Conservation (phyloP, 78 protist species). For the Fonticula alba region DNA sequence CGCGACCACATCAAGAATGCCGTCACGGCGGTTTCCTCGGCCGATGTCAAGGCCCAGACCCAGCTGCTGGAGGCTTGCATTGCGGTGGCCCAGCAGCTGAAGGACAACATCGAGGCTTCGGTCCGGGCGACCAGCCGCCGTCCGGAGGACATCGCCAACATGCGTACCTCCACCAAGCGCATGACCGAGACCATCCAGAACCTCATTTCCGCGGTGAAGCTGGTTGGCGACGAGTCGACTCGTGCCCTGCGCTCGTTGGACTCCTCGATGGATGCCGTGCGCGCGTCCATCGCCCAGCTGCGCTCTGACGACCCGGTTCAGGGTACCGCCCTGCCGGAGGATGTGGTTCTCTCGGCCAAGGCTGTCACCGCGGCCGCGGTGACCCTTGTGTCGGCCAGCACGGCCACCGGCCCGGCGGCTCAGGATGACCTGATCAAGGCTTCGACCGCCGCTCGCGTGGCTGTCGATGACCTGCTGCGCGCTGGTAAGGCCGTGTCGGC, state of each 20-base stretch:
- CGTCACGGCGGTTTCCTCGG: neutral
- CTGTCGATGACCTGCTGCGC: too few species aligned
- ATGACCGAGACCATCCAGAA: neutral
- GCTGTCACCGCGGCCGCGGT: slow-evolving; percentile 5
- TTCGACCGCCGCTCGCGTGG: too few species aligned
- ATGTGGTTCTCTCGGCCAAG: neutral
- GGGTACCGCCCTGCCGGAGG: slow-evolving; percentile 6
- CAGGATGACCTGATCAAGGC: too few species aligned
- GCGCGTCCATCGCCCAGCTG: neutral
- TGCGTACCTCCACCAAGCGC: neutral
- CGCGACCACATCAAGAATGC: neutral
- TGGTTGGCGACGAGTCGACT: slow-evolving; percentile 2
- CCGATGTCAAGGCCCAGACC: neutral
- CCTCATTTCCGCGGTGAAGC: neutral
- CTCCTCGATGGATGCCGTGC: slow-evolving; percentile 5
- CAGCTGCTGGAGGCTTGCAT: neutral
- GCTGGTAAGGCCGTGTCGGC: too few species aligned
- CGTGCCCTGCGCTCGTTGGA: slow-evolving; percentile 6
- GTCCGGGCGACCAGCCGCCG: too few species aligned
- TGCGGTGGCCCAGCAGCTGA: neutral
- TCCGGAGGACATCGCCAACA: too few species aligned
- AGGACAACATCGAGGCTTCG: neutral
- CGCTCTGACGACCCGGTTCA: neutral
- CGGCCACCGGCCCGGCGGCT: too few species aligned
- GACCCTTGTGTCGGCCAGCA: neutral